Conservation (phyloP, 352 stramenopile species). For the Phytophthora palmivora region DNA sequence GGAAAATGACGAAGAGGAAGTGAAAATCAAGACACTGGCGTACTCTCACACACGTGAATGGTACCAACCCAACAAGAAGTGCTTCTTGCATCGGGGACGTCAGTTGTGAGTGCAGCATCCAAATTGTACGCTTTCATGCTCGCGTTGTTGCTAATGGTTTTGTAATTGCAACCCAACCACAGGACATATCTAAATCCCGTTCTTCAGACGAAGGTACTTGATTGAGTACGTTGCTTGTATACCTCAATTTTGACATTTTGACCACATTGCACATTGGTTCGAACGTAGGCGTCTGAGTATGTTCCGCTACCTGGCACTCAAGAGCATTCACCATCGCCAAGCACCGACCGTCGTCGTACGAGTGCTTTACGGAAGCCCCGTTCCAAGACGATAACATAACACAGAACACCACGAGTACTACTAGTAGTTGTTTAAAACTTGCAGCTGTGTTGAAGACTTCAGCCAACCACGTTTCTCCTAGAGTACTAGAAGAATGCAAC, state of each 20-base stretch:
- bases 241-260: background rate
- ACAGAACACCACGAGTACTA: background rate
- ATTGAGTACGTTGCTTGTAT: background rate
- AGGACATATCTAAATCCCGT: slow-evolving; percentile 75
- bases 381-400: background rate
- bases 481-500: slow-evolving; percentile 7
- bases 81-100: slow-evolving; percentile 60
- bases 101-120: slow-evolving; percentile 44
- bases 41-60: slow-evolving; percentile 68
- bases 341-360: slow-evolving; percentile 1
- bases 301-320: slow-evolving; percentile 4
- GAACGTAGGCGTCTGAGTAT: slow-evolving; percentile 23
- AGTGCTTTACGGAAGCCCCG: slow-evolving; percentile 17
- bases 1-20: slow-evolving; percentile 64
- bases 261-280: background rate
- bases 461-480: slow-evolving; percentile 7
- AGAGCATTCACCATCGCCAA: slow-evolving; percentile 10
- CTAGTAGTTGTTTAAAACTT: slow-evolving; percentile 4
- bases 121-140: background rate
- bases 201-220: slow-evolving; percentile 40
- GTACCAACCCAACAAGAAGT: slow-evolving; percentile 72
- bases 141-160: slow-evolving; percentile 6
- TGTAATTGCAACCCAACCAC: slow-evolving; percentile 3
- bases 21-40: slow-evolving; percentile 63
- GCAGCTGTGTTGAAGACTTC: slow-evolving; percentile 1